Evolutionary conservation across 352 stramenopile species (phyloP).

Genomic region (Phytopythium helicoides): DNA sequence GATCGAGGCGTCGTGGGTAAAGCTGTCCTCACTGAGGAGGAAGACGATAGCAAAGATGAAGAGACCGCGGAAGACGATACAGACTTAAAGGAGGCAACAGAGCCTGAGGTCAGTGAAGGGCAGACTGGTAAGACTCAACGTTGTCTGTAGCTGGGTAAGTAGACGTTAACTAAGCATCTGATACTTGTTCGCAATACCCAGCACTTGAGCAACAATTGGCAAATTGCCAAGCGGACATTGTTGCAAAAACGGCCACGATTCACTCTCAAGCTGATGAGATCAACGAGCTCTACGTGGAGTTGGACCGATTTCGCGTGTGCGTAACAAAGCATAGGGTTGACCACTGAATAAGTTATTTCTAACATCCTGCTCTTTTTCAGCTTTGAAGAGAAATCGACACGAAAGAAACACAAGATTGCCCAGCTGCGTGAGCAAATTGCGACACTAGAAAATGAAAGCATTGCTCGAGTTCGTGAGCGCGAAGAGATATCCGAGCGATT

Average conservation of each 20-base stretch:
- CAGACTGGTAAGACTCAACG: too few relatives aligned
- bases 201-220: constrained; percentile 57
- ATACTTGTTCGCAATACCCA: constrained; percentile 22
- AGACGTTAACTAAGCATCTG: too few relatives aligned
- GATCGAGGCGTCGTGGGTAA: too few relatives aligned
- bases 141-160: too few relatives aligned
- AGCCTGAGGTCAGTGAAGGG: constrained; percentile 4
- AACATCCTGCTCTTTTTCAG: constrained; percentile 12
- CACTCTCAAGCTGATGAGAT: constrained; percentile 65
- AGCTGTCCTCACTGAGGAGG: constrained; percentile 7
- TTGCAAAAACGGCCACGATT: constrained; percentile 52
- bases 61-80: constrained; percentile 21
- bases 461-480: constrained; percentile 52
- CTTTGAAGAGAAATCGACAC: constrained; percentile 29
- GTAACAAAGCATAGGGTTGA: neutral
- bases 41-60: constrained; percentile 28
- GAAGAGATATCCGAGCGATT: constrained; percentile 39
- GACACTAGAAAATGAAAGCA: constrained; percentile 43
- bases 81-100: constrained; percentile 22
- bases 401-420: constrained; percentile 33
- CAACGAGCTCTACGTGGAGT: constrained; percentile 44
- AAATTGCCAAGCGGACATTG: constrained; percentile 47
- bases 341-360: too few relatives aligned
- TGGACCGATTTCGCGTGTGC: constrained; percentile 35
- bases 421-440: constrained; percentile 41